phyloP scores from a whole-genome alignment of 768 basidiomycete genomes.

The Phallus indusiatus region DNA sequence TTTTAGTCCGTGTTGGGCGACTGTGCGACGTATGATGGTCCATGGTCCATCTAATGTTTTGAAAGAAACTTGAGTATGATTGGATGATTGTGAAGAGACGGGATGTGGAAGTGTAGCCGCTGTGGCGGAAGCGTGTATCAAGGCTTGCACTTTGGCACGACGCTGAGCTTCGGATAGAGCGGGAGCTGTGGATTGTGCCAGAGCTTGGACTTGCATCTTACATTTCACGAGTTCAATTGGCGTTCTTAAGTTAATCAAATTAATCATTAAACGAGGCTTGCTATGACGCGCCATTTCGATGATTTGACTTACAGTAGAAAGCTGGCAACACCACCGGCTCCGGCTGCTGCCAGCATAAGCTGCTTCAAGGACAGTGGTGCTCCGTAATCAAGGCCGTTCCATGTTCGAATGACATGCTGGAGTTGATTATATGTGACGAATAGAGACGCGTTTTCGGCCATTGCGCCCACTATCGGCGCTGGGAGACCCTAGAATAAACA shows the following conservation, averaged over 20 bases:
- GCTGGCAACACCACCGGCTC: slow-evolving; percentile 80
- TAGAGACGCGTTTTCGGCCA: slow-evolving; percentile 82
- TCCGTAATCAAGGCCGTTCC: slow-evolving; percentile 24
- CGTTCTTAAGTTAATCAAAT: slow-evolving; percentile 43
- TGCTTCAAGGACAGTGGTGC: slow-evolving; percentile 53
- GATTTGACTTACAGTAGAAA: slow-evolving; percentile 63
- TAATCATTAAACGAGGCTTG: not conserved
- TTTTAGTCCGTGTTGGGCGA: slow-evolving; percentile 59
- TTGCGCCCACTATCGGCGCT: slow-evolving; percentile 84
- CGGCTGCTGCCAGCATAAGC: slow-evolving; percentile 70
- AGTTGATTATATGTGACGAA: slow-evolving; percentile 81
- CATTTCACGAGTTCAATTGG: slow-evolving; percentile 95
- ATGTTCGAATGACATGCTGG: slow-evolving; percentile 48
- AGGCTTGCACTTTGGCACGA: slow-evolving; percentile 10
- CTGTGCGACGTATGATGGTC: slow-evolving; percentile 49
- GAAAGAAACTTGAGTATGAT: slow-evolving; percentile 14
- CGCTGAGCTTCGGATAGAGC: slow-evolving; percentile 7
- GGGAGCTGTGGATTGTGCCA: slow-evolving; percentile 27
- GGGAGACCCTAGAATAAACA: slow-evolving; percentile 61
- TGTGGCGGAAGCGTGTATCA: slow-evolving; percentile 14
- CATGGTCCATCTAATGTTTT: slow-evolving; percentile 61
- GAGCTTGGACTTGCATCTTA: slow-evolving; percentile 96
- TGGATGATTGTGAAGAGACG: not conserved
- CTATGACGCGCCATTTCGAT: not conserved
- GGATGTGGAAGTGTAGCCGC: slow-evolving; percentile 11